These are phyloP conservation scores for Vigna hirtella DNA, from an alignment of 306 rosid species.

Conservation along the genomic window DNA sequence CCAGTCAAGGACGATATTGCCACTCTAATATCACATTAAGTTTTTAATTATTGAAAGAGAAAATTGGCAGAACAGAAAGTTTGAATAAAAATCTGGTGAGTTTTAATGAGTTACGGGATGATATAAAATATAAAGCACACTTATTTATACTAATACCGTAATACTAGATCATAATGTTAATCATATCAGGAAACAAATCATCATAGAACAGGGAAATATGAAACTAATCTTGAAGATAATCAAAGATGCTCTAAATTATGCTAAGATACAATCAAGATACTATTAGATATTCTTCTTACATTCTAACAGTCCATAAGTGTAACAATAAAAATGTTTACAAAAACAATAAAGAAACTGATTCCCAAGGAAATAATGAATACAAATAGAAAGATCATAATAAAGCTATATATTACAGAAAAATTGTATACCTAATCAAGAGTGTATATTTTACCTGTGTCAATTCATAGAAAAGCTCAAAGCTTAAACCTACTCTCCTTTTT, in stretches of 20 bases:
- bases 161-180: conserved; percentile 2
- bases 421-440: conserved; percentile 1
- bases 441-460: neutral
- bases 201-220: neutral
- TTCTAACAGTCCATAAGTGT: neutral
- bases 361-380: conserved; percentile 3
- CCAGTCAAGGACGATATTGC: neutral
- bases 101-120: neutral
- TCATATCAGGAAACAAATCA: neutral
- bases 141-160: neutral
- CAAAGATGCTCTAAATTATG: neutral
- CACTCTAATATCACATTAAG: neutral
- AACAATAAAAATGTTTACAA: neutral
- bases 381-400: conserved; percentile 5
- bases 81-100: conserved; percentile 2
- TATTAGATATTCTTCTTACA: neutral
- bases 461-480: neutral
- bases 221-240: neutral
- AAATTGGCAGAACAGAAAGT: neutral
- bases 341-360: conserved; percentile 12
- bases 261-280: neutral
- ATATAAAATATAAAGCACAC: neutral
- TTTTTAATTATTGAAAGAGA: neutral
- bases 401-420: conserved; percentile 10
- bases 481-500: neutral